These are phyloP conservation scores for Hawksworthiomyces lignivorus DNA, from an alignment of 2,329 filamentous ascomycete genomes.

Conservation along the genomic window DNA sequence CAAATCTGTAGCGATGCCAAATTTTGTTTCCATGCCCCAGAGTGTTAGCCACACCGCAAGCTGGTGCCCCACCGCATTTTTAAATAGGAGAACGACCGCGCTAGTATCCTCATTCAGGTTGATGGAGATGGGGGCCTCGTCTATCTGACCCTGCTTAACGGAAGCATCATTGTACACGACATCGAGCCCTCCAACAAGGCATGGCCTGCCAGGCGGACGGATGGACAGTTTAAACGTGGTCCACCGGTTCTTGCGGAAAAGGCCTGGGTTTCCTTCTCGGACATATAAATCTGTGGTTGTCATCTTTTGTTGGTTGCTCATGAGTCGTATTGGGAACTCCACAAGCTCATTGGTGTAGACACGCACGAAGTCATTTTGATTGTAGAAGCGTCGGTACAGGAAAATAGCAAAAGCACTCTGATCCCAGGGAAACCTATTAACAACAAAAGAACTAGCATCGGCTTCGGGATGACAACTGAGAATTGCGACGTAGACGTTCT, in stretches of 20 bases:
- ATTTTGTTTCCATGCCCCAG: constrained; percentile 4
- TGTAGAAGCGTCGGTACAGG: neutral
- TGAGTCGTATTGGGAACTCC: neutral
- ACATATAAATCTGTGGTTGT: neutral
- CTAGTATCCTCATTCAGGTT: neutral
- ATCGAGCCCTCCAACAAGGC: no score
- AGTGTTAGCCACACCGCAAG: constrained; percentile 1
- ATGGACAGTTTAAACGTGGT: neutral
- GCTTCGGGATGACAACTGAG: neutral
- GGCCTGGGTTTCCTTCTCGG: neutral
- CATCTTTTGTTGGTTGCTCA: neutral
- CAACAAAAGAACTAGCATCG: no score
- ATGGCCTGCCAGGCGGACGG: no score
- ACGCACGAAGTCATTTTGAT: constrained; percentile 1
- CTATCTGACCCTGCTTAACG: no score
- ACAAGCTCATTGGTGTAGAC: neutral
- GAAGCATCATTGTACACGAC: no score
- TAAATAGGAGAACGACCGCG: constrained; percentile 2
- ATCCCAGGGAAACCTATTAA: no score
- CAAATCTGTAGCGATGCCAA: neutral
- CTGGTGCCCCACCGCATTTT: neutral
- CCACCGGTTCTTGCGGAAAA: neutral
- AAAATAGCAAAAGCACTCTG: no score
- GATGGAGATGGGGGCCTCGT: neutral
- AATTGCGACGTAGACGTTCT: neutral